These are phyloP conservation scores for Tremella fuciformis DNA, from an alignment of 768 basidiomycete genomes.

Conservation along the genomic window DNA sequence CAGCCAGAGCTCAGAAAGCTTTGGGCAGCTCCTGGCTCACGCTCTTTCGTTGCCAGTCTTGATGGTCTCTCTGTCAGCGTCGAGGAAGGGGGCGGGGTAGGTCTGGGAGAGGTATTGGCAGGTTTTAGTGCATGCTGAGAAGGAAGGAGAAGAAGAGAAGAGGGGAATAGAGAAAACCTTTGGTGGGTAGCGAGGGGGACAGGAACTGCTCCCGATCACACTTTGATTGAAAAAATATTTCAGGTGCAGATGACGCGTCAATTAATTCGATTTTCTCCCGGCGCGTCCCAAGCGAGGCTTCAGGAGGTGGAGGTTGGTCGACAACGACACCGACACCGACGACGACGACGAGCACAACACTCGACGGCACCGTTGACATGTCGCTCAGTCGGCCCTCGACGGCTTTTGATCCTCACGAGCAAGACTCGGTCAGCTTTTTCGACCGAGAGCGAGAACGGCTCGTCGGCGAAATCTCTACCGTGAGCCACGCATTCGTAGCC, in stretches of 20 bases:
- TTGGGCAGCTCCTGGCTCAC: constrained; percentile 6
- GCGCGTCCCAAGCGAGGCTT: neutral
- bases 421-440: constrained; percentile 27
- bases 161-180: constrained; percentile 14
- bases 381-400: constrained; percentile 5
- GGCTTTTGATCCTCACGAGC: neutral
- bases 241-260: neutral
- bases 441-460: constrained; percentile 45
- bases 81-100: constrained; percentile 3
- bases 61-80: constrained; percentile 3
- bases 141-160: constrained; percentile 17
- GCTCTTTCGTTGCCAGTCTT: neutral
- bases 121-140: too few species aligned
- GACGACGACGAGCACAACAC: too few species aligned
- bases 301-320: too few species aligned
- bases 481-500: constrained; percentile 16
- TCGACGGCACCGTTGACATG: neutral
- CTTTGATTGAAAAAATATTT: constrained; percentile 3
- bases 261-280: constrained; percentile 7
- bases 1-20: neutral
- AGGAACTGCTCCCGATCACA: neutral
- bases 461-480: constrained; percentile 46
- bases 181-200: neutral
- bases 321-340: too few species aligned
- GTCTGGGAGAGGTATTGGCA: constrained; percentile 8